Base-by-base conservation (phyloP, 2,329 filamentous ascomycete genomes). In the Spiromastix sp. region DNA sequence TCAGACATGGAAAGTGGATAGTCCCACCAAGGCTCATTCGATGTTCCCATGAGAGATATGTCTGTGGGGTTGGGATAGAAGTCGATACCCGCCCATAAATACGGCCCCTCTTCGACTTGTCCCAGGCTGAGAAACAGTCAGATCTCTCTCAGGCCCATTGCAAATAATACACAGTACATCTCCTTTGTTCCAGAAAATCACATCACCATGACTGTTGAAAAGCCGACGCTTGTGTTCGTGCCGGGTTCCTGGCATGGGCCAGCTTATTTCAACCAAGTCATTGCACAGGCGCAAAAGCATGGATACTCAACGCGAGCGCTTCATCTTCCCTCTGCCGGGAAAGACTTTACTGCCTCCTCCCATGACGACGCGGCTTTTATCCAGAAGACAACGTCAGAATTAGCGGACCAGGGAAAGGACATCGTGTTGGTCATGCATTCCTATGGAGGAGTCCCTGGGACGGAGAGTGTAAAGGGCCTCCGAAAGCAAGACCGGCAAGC, bases 181-280 rank as follows among this genome's bases (percentile, higher is more conserved):
- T n/a, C n/a, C n/a, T n/a, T n/a, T n/a, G n/a, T n/a, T n/a, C n/a
- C n/a, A n/a, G n/a, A n/a, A n/a, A n/a, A n/a, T n/a, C n/a, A n/a
- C n/a, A n/a, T n/a, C n/a, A n/a, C n/a, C n/a, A 33, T 33, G 31
- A 5, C 5, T 3, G 13, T 15, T 29, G 31, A 38, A 35, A 57
- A 57, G 40, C 56, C 57, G 1, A 47, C 51, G 5, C 46, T 62
- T 26, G 48, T 64, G 32, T 43, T 61, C 22, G 38, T 63, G 3
- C 55, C 56, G 4, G 58, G 59, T 4, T 53, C 49, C 28, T 56
- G 52, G 56, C 54, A 59, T 41, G 38, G 40, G 3, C 51, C 54
- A 2, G 31, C 32, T 4, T 45, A 32, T 43, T 57, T 54, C 39
- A 43, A 39, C 2, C 34, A 36, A 7, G 44, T 60, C 6, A 49